Base-by-base conservation (phyloP, 2,329 filamentous ascomycete species). In the Fusarium paranaense region DNA sequence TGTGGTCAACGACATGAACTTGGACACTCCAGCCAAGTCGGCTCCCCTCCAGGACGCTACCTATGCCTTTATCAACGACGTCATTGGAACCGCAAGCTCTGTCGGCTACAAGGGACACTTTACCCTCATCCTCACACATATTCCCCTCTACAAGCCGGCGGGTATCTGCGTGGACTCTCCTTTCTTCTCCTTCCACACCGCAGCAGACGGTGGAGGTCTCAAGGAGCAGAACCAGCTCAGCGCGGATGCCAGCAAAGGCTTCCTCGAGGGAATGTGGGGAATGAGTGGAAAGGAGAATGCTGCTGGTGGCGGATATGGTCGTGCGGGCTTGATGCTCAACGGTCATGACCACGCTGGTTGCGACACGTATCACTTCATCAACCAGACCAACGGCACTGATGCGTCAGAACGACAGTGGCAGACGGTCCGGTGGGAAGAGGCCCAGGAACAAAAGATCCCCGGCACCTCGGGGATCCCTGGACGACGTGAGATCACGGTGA, bases 291-390 rank as follows among this genome's bases (percentile, higher is more conserved):
- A 94, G 71, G 77, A 84, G 1, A 82, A 85, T 33, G 92, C 90
- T 0, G 85, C 90, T 1, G 90, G 86, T 0, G 80, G 83, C 13
- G 95, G 95, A 1, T 84, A 85, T 61, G 94, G 95, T 2, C 87
- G 94, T 18, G 88, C 86, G 10, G 95, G 96, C 1, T 84, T 98
- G 7, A 91, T 99, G 30, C 84, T 99, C 42, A 98, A 95, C 58
- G 97, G 97, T 0, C 97, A 99, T 81, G 97, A 99, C 80, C 97
- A 99, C 81, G 94, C 94, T 76, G 97, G 97, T 8, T 99, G 97
- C 80, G 95, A 98, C 82, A 93, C 92, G 9, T 93, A 93, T 79
- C 97, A 99, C 85, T 96, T 89, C 78, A 88, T 95, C 80, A 92
- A 94, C 81, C 91, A 92, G 79, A 88, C 87, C 18, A 81, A 85